Evolutionary conservation across 2,329 filamentous ascomycete species (phyloP).

Genomic region (Apiospora malaysiana): DNA sequence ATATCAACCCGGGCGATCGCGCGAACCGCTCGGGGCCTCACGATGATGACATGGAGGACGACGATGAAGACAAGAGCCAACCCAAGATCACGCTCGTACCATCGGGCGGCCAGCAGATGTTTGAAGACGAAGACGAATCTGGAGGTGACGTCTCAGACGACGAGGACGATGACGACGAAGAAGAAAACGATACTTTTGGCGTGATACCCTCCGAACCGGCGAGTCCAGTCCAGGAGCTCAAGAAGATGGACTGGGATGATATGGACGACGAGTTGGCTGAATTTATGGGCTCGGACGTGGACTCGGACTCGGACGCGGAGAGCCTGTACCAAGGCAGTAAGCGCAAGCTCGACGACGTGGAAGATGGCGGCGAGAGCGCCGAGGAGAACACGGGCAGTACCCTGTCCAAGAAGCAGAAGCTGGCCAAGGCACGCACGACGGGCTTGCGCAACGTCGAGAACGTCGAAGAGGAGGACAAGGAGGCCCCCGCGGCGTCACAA

Average conservation of each 20-base stretch:
- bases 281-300: constrained; percentile 61
- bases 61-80: constrained; percentile 37
- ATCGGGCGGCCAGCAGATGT: constrained; percentile 30
- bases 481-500: too few relatives aligned
- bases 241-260: constrained; percentile 42
- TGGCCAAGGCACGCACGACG: constrained; percentile 46
- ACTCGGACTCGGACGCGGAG: constrained; percentile 30
- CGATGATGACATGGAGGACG: constrained; percentile 36
- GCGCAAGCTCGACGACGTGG: constrained; percentile 36
- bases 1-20: constrained; percentile 59
- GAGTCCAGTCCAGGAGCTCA: constrained; percentile 40
- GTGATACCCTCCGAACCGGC: constrained; percentile 55
- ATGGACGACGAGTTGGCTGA: constrained; percentile 69
- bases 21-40: constrained; percentile 30
- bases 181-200: constrained; percentile 51
- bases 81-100: constrained; percentile 47
- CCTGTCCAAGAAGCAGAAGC: constrained; percentile 49
- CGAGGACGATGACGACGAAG: constrained; percentile 51
- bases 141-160: constrained; percentile 31
- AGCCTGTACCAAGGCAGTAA: constrained; percentile 49
- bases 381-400: constrained; percentile 34
- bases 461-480: constrained; percentile 33
- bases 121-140: constrained; percentile 37
- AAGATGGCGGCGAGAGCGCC: constrained; percentile 23
- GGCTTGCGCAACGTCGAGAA: constrained; percentile 49